Evolutionary conservation across 192 early-diverging fungal species (phyloP).

Genomic region (Dissophora globulifera): DNA sequence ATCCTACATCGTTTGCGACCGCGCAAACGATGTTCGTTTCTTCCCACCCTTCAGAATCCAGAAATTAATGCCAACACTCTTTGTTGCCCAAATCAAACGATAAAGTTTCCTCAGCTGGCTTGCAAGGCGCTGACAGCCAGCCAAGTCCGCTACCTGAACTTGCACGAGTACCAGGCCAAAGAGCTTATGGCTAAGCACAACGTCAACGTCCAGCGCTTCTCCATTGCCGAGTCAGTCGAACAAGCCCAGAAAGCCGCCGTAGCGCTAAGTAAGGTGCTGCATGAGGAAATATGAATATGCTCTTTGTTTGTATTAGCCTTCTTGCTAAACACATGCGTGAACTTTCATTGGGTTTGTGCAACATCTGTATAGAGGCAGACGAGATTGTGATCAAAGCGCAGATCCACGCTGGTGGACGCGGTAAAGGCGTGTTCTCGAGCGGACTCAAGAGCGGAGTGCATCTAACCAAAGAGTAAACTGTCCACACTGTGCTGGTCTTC

Average conservation of each 20-base stretch:
- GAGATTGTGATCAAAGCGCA: conserved; percentile 52
- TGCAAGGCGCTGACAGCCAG: conserved; percentile 20
- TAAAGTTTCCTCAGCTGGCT: conserved; percentile 12
- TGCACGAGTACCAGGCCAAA: conserved; percentile 52
- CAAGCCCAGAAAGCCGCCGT: conserved; percentile 36
- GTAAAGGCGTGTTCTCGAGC: conserved; percentile 46
- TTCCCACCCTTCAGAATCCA: not conserved
- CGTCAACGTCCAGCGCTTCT: conserved; percentile 46
- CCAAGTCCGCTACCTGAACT: conserved; percentile 41
- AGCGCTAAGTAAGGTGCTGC: conserved; percentile 28
- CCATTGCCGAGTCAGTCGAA: conserved; percentile 34
- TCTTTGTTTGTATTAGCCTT: not conserved
- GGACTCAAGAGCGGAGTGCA: conserved; percentile 49
- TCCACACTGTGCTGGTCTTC: not conserved
- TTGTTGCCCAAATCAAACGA: not conserved
- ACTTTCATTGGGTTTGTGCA: no score
- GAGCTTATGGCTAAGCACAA: conserved; percentile 47
- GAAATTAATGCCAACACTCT: no score
- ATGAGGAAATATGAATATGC: not conserved
- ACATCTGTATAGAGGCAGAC: conserved; percentile 19
- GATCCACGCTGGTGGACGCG: conserved; percentile 45
- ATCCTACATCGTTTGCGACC: no score
- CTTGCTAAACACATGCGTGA: not conserved
- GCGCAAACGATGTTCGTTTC: not conserved
- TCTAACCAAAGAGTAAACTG: conserved; percentile 40